Evolutionary conservation across 2,329 filamentous ascomycete species (phyloP), one percentile per base, ranked within the genome.

Genomic region (Thielaviopsis euricoi): DNA sequence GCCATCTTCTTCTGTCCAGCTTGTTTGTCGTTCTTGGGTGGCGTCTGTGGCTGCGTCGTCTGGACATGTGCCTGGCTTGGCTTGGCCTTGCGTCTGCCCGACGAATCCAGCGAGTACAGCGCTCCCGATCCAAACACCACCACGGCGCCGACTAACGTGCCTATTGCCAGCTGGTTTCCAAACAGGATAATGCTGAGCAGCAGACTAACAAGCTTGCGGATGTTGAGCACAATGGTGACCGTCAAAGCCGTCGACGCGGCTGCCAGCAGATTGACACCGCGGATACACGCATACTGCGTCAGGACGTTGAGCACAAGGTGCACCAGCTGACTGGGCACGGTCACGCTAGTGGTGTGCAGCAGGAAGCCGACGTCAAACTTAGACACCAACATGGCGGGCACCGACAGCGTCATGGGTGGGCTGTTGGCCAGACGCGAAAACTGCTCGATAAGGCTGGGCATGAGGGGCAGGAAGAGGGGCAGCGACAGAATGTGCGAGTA

Each of bases 201-300:
- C 61, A 97, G 78, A 65, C 90, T 96, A 58, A 95, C 85, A 21
- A 98, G 75, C 71, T 98, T 98, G 64, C 93, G 81, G 61, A 98
- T 87, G 68, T 97, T 98, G 61, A 98, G 76, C 53, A 97, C 89
- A 64, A 98, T 95, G 1, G 91, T 96, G 23, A 98, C 93, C 0
- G 93, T 97, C 58, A 98, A 77, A 0, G 93, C 94, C 3, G 90
- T 91, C 3, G 88, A 88, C 57, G 85, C 85, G 0, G 91, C 87
- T 1, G 88, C 90, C 4, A 98, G 76, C n/a, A 95, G 78, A 64
- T 97, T 97, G 59, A 98, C 93, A 1, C 93, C 93, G 2, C 90
- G 86, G 62, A 98, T 97, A 69, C 93, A 98, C 23, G 89, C 80
- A 66, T 96, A 89, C 70, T 98, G 93, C 2, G 93, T 97, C 53